A percentile compares a stretch with the other conserved stretches of the same genome.
These are phyloP conservation scores for Combretum micranthum DNA, from an alignment of 345 rosid species.

Conservation along the genomic window DNA sequence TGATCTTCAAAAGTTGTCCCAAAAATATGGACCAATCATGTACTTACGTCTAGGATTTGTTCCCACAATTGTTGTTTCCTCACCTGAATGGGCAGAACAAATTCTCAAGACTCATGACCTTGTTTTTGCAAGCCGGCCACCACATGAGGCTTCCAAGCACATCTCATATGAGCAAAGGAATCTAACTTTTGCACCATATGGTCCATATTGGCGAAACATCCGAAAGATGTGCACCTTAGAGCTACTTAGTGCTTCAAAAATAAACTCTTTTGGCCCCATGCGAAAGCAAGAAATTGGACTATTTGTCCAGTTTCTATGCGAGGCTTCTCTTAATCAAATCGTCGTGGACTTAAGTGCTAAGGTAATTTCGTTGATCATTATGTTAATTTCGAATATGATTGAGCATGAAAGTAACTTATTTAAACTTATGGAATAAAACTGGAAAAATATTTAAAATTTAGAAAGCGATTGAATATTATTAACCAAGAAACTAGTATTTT, in stretches of 20 bases:
- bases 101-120: conserved; percentile 31
- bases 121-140: conserved; percentile 28
- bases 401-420: conserved; percentile 15
- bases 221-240: conserved; percentile 36
- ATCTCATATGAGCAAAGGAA: conserved; percentile 18
- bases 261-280: conserved; percentile 16
- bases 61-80: conserved; percentile 23
- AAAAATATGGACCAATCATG: conserved; percentile 33
- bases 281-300: conserved; percentile 24
- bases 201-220: conserved; percentile 28
- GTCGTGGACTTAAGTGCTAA: conserved; percentile 28
- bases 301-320: conserved; percentile 15
- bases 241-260: conserved; percentile 23
- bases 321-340: conserved; percentile 6
- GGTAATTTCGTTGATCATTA: neutral
- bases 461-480: too few relatives aligned
- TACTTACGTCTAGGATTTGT: conserved; percentile 19
- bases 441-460: neutral
- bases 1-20: conserved; percentile 16
- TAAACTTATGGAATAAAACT: conserved; percentile 16
- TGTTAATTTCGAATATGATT: conserved; percentile 16
- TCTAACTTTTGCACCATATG: conserved; percentile 13
- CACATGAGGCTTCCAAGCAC: conserved; percentile 12
- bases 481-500: too few relatives aligned
- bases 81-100: conserved; percentile 25